Evolutionary conservation across 2,329 filamentous ascomycete species (phyloP).

Genomic region (Monosporascus sp.): DNA sequence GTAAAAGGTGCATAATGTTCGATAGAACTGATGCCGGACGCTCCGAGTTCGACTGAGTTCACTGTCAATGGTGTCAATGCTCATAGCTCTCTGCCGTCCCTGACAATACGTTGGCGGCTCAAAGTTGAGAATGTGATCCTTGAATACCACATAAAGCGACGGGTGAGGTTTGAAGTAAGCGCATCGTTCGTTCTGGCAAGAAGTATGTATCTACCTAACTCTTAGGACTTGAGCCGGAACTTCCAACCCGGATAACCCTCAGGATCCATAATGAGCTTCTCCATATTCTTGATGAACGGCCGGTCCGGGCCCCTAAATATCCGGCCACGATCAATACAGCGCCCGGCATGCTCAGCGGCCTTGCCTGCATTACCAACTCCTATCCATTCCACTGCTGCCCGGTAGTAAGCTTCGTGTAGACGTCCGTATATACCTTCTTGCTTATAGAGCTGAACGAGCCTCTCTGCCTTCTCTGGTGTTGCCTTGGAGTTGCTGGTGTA

Average conservation of each 20-base stretch:
- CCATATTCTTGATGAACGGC: conserved; percentile 28
- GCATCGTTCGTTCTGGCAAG: too few relatives aligned
- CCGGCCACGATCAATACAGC: conserved; percentile 19
- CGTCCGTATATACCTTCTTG: conserved; percentile 27
- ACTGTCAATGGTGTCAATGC: too few relatives aligned
- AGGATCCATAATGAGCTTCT: conserved; percentile 23
- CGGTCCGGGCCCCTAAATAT: conserved; percentile 26
- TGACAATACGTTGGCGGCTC: too few relatives aligned
- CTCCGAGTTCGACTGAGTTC: too few relatives aligned
- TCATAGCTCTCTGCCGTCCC: too few relatives aligned
- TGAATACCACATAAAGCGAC: too few relatives aligned
- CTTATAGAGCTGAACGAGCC: conserved; percentile 30
- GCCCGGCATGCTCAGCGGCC: conserved; percentile 27
- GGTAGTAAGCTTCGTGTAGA: conserved; percentile 31
- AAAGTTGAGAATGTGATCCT: too few relatives aligned
- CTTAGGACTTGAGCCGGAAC: neutral
- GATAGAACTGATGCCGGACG: too few relatives aligned
- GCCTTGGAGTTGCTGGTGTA: conserved; percentile 23
- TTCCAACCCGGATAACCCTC: conserved; percentile 19
- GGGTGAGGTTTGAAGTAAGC: too few relatives aligned
- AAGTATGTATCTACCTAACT: neutral
- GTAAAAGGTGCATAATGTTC: neutral
- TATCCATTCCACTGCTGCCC: conserved; percentile 34
- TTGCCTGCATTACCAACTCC: conserved; percentile 25
- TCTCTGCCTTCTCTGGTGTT: conserved; percentile 30